Percentiles rank a stretch among this genome's conserved stretches.
Evolutionary conservation across 148 eudicot genomes (phyloP).

Genomic region (Camellia granthamiana): DNA sequence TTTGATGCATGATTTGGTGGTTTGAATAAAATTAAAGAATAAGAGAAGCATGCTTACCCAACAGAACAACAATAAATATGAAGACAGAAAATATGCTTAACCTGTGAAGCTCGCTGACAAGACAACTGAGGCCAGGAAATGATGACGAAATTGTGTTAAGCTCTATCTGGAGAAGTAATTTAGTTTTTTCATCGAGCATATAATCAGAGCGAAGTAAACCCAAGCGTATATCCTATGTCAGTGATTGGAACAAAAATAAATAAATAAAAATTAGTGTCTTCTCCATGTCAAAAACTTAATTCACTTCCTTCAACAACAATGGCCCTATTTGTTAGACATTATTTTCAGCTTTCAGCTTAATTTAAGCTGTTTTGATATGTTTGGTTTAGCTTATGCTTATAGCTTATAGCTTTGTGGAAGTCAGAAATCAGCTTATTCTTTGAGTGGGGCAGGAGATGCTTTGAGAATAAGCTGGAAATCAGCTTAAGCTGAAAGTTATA

Average conservation of each 20-base stretch:
- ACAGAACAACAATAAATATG: background rate
- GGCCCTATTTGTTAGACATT: too few relatives aligned
- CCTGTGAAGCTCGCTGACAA: conserved; percentile 94
- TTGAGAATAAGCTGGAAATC: too few relatives aligned
- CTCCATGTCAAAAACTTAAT: background rate
- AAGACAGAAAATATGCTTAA: conserved; percentile 21
- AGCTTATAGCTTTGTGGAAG: too few relatives aligned
- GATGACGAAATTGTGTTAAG: conserved; percentile 88
- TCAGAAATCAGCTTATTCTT: too few relatives aligned
- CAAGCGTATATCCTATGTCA: conserved; percentile 78
- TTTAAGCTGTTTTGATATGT: too few relatives aligned
- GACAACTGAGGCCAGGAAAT: conserved; percentile 73
- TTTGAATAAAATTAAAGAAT: background rate
- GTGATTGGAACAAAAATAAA: background rate
- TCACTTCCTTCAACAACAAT: background rate
- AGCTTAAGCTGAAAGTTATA: too few relatives aligned
- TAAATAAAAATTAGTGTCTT: background rate
- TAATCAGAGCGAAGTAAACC: conserved; percentile 98
- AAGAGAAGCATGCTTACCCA: conserved; percentile 6
- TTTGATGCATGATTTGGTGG: conserved; percentile 3
- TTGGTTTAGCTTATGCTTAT: too few relatives aligned
- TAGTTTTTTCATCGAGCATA: conserved; percentile 94
- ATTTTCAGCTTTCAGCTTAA: too few relatives aligned
- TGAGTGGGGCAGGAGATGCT: too few relatives aligned
- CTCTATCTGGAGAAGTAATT: conserved; percentile 90